A percentile compares a stretch with the other conserved stretches of the same genome.
Evolutionary conservation across 2,329 filamentous ascomycete species (phyloP).

Genomic region (Aspergillus amoenus): DNA sequence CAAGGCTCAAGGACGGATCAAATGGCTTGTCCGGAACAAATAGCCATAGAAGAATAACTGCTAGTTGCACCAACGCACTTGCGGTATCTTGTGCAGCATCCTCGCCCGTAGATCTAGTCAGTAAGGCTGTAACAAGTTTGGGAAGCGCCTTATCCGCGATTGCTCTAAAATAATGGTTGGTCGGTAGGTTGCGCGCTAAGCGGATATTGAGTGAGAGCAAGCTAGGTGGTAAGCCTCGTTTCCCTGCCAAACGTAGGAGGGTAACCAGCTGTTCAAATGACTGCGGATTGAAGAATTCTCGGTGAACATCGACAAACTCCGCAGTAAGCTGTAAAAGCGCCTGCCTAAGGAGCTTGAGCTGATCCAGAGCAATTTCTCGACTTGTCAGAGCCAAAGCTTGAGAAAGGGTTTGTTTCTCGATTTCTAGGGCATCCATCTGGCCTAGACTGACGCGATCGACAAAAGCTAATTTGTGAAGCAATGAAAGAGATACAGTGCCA

Average conservation of each 20-base stretch:
- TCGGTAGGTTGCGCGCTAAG: conserved; percentile 22
- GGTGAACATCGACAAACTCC: conserved; percentile 37
- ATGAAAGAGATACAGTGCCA: conserved; percentile 49
- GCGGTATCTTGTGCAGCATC: conserved; percentile 43
- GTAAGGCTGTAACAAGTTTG: conserved; percentile 27
- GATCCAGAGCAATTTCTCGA: conserved; percentile 51
- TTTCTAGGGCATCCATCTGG: conserved; percentile 63
- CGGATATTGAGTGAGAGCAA: conserved; percentile 14
- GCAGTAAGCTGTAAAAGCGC: conserved; percentile 43
- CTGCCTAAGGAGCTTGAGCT: conserved; percentile 50
- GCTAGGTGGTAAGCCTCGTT: conserved; percentile 18
- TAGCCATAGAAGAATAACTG: conserved; percentile 70
- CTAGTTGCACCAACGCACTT: conserved; percentile 73
- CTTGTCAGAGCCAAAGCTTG: conserved; percentile 54
- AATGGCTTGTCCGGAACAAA: conserved; percentile 85
- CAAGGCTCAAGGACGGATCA: conserved; percentile 67
- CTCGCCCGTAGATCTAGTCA: conserved; percentile 13
- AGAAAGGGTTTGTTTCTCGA: conserved; percentile 63
- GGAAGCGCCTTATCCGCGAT: conserved; percentile 32
- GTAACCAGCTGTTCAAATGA: conserved; percentile 25
- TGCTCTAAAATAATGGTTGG: conserved; percentile 37
- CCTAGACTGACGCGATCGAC: conserved; percentile 57
- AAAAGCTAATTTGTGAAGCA: conserved; percentile 57
- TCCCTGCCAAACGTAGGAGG: conserved; percentile 25
- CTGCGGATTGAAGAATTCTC: conserved; percentile 32